Base-by-base conservation (phyloP, 495 filamentous ascomycete genomes). In the Astrothelium macrocarpum region DNA sequence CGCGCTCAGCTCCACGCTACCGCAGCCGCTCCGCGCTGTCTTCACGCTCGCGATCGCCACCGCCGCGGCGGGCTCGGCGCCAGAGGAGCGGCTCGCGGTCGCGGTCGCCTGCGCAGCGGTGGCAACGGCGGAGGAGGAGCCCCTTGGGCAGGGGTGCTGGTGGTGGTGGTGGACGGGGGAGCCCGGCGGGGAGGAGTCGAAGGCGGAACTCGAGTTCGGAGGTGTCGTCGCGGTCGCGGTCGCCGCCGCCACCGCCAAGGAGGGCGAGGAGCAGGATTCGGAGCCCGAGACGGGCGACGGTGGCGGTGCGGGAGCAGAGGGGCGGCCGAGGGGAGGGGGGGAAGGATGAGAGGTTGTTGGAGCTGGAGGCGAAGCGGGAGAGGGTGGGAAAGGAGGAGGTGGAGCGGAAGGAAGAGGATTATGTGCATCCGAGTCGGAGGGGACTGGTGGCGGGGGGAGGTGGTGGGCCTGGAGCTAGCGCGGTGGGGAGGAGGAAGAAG, bases 351-450 rank as follows among this genome's bases (percentile, higher is more conserved):
- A 59, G 28, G 31, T 32, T 3, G 16, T 14, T 3, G 56, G n/a
- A 23, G 62, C 28, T 16, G 3, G 62, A 45, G 46, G 4, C 59
- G 60, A 45, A 62, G 20, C 49, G 18, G n/a, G 53, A 61, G n/a
- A 23, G 49, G 25, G 53, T 10, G 39, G 31, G 43, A 36, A 20
- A 42, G 58, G 16, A 9, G 64, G 29, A 42, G 59, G 53, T 46
- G 45, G 39, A 32, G 59, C 49, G 53, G 31, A 58, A 36, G 29
- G 65, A 63, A 53, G 66, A 71, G 59, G 66, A 71, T 59, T 29
- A 65, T 29, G 68, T 70, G 25, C 68, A 70, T 64, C 68, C 68
- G 18, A 66, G 64, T 28, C 31, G 69, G 28, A 65, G 69, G 28
- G 69, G 64, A 9, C 28, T 68, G 60, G 67, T 68, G 69, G 49